Evolutionary conservation across 352 stramenopile species (phyloP).

Genomic region (Phytophthora pini): DNA sequence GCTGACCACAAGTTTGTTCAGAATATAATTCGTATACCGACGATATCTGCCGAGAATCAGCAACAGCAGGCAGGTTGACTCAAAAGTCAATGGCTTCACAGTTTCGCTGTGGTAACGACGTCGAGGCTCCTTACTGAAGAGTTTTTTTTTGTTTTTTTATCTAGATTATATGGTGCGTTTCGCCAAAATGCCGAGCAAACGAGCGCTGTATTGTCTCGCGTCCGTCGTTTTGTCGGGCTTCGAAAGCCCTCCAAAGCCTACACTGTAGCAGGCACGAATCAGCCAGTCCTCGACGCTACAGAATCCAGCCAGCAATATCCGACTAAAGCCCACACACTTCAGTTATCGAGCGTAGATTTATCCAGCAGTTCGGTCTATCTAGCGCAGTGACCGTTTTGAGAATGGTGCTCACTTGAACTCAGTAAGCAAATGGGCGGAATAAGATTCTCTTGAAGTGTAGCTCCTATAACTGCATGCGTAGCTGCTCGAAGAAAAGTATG

Average conservation of each 20-base stretch:
- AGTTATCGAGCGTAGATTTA: not conserved
- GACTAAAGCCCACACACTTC: not conserved
- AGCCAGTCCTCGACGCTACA: not conserved
- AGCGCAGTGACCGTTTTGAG: not conserved
- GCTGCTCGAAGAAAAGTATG: slow-evolving; percentile 1
- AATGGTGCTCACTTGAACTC: not conserved
- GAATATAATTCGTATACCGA: not conserved
- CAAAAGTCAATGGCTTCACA: not conserved
- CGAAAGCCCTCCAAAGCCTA: slow-evolving; percentile 15
- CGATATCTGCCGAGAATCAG: not conserved
- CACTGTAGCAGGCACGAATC: not conserved
- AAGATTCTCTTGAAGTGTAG: slow-evolving; percentile 18
- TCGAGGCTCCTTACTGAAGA: too few species aligned
- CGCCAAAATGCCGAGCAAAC: not conserved
- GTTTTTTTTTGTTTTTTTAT: too few species aligned
- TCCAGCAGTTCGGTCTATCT: not conserved
- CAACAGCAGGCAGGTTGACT: slow-evolving; percentile 1
- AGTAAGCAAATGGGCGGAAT: slow-evolving; percentile 2
- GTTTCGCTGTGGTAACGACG: too few species aligned
- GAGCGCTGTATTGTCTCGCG: slow-evolving; percentile 1
- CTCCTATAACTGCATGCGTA: not conserved
- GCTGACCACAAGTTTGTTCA: slow-evolving; percentile 2
- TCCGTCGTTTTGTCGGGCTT: slow-evolving; percentile 1
- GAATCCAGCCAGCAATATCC: not conserved
- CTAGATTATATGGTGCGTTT: not conserved